These are phyloP conservation scores for Pseudopithomyces chartarum DNA, from an alignment of 2,329 filamentous ascomycete genomes.

Conservation along the genomic window DNA sequence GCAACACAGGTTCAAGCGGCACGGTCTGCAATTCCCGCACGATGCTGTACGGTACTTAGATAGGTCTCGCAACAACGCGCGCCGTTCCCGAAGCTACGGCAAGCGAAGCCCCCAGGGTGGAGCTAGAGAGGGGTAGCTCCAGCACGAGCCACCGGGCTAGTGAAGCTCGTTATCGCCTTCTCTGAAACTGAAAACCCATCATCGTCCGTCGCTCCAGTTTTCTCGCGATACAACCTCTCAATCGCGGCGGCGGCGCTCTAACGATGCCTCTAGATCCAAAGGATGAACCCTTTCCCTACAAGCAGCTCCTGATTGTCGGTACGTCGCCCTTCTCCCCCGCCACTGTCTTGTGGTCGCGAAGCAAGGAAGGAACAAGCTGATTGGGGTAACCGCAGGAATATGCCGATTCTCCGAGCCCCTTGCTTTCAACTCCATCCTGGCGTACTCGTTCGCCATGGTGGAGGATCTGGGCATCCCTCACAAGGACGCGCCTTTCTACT, in stretches of 20 bases:
- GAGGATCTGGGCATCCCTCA: conserved; percentile 44
- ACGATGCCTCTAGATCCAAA: conserved; percentile 38
- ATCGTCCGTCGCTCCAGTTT: background rate
- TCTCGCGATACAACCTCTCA: background rate
- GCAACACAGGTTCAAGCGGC: no score
- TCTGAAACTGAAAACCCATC: background rate
- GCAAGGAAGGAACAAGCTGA: conserved; percentile 18
- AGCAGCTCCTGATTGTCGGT: conserved; percentile 53
- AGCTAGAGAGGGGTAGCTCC: conserved; percentile 1
- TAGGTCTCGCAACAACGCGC: background rate
- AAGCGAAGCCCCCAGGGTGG: conserved; percentile 1
- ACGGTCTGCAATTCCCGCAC: no score
- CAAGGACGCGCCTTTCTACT: conserved; percentile 75
- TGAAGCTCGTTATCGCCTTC: conserved; percentile 6
- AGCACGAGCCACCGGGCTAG: background rate
- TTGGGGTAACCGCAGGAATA: conserved; percentile 65
- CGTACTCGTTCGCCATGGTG: conserved; percentile 62
- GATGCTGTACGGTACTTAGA: no score
- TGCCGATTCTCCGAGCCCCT: conserved; percentile 92
- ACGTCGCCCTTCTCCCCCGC: conserved; percentile 17
- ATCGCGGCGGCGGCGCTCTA: background rate
- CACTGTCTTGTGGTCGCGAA: background rate
- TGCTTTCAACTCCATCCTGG: conserved; percentile 91
- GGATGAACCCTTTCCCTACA: conserved; percentile 50
- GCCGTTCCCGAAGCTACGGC: background rate